Evolutionary conservation across 495 filamentous ascomycete genomes (phyloP).

Genomic region (Talaromyces ruber): DNA sequence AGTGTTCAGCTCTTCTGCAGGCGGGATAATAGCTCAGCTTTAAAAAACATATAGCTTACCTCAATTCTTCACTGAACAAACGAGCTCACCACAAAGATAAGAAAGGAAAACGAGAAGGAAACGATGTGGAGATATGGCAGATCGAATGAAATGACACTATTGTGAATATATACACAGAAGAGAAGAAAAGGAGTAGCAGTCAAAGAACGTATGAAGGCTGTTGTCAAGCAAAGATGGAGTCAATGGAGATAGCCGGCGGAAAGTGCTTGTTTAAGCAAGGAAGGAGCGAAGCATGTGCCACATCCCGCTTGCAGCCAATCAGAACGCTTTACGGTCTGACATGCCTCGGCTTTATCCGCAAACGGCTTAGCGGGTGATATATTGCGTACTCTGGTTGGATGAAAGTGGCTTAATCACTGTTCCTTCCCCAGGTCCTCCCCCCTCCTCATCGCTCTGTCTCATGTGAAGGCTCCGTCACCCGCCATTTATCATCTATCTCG

Average conservation of each 20-base stretch:
- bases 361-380: background rate
- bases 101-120: background rate
- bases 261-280: background rate
- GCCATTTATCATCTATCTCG: too few relatives aligned
- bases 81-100: background rate
- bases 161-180: background rate
- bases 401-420: background rate
- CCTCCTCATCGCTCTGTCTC: background rate
- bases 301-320: background rate
- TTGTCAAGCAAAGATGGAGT: background rate
- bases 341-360: slow-evolving; percentile 4
- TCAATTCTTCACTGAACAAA: background rate
- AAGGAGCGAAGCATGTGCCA: slow-evolving; percentile 1
- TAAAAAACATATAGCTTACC: background rate
- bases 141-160: background rate
- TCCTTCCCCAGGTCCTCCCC: background rate
- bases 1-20: background rate
- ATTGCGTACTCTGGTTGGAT: background rate
- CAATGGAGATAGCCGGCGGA: background rate
- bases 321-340: background rate
- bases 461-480: background rate
- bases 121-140: background rate
- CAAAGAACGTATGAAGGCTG: background rate
- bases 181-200: background rate
- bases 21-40: background rate